Evolutionary conservation across 768 basidiomycete genomes (phyloP).

Genomic region (Panus rudis): DNA sequence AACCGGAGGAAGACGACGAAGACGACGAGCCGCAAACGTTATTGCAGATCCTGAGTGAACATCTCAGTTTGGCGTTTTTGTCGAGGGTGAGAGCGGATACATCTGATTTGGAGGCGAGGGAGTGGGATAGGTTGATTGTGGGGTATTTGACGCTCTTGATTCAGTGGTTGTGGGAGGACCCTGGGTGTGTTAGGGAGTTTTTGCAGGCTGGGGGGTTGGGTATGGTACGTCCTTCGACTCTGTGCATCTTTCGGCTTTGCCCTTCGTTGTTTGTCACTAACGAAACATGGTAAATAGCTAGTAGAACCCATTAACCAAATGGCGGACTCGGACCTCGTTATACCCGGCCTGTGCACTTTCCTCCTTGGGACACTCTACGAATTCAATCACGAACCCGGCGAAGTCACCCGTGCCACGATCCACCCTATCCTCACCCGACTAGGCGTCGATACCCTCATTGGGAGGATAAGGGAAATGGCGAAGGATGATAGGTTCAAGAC

Average conservation of each 20-base stretch:
- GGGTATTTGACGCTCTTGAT: conserved; percentile 77
- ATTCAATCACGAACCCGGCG: conserved; percentile 91
- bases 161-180: conserved; percentile 98
- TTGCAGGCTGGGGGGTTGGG: conserved; percentile 86
- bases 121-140: conserved; percentile 87
- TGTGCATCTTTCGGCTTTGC: neutral
- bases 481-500: conserved; percentile 92
- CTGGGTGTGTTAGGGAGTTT: conserved; percentile 80
- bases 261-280: conserved; percentile 1
- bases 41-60: conserved; percentile 82
- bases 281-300: conserved; percentile 43
- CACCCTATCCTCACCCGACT: conserved; percentile 86
- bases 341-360: conserved; percentile 89
- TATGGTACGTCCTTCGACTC: conserved; percentile 52
- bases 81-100: conserved; percentile 63
- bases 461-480: conserved; percentile 77
- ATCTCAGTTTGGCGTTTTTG: conserved; percentile 80
- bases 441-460: conserved; percentile 82
- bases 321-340: conserved; percentile 74
- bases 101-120: conserved; percentile 65
- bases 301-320: conserved; percentile 93
- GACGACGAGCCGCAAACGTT: conserved; percentile 64
- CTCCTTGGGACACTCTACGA: conserved; percentile 93
- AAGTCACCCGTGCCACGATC: conserved; percentile 89
- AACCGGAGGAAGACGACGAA: conserved; percentile 35